A percentile compares a stretch with the other conserved stretches of the same genome.
phyloP scores from a whole-genome alignment of 2,329 filamentous ascomycete species.

The Truncatella angustata region DNA sequence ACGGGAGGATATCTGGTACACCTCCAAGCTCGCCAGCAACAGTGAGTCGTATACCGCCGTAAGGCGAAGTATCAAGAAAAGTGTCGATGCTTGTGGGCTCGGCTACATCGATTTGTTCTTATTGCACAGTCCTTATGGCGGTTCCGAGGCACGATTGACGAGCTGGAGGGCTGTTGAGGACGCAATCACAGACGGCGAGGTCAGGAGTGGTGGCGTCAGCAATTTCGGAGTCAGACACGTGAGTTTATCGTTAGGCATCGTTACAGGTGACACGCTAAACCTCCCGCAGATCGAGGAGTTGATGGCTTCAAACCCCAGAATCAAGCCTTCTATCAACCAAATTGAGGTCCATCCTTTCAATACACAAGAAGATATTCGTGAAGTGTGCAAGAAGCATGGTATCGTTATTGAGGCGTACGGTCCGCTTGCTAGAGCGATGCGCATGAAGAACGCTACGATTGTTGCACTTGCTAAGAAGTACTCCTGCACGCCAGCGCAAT shows the following conservation, averaged over 20 bases:
- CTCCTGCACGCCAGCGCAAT: constrained; percentile 66
- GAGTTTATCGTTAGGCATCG: constrained; percentile 32
- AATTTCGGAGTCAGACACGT: constrained; percentile 77
- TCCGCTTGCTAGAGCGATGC: constrained; percentile 68
- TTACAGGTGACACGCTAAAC: no score
- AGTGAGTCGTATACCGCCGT: constrained; percentile 64
- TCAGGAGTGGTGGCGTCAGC: constrained; percentile 70
- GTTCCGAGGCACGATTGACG: constrained; percentile 62
- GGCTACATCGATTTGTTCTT: constrained; percentile 80
- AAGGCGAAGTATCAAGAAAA: constrained; percentile 62
- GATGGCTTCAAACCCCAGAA: constrained; percentile 58
- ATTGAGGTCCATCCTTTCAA: constrained; percentile 84
- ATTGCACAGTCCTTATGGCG: constrained; percentile 76
- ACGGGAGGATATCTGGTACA: constrained; percentile 74
- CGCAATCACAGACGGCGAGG: constrained; percentile 68
- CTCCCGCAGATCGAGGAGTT: constrained; percentile 69
- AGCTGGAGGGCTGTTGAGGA: constrained; percentile 78
- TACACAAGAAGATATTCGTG: constrained; percentile 64
- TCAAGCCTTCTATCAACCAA: constrained; percentile 72
- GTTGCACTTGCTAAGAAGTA: constrained; percentile 65
- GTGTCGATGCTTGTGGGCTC: constrained; percentile 62
- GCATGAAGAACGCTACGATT: constrained; percentile 67
- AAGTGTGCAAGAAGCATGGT: constrained; percentile 61
- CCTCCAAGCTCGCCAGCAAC: constrained; percentile 72
- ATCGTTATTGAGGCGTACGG: constrained; percentile 80